Conservation (phyloP, 2,329 filamentous ascomycete genomes). For the Cercospora sojina region DNA sequence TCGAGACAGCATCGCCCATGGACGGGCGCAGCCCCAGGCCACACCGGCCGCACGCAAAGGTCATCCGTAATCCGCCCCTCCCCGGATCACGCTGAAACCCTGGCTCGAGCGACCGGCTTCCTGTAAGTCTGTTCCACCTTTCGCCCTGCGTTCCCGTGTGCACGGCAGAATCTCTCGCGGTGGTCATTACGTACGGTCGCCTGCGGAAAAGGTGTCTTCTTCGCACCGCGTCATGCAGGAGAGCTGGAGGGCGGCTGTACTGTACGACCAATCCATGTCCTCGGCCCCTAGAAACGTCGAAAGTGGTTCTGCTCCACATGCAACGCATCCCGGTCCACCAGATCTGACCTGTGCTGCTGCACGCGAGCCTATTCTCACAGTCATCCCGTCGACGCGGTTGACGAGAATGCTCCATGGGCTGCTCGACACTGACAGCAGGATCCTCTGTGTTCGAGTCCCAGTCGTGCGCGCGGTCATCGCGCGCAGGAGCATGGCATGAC, state of each 20-base stretch:
- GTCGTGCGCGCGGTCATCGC: background rate
- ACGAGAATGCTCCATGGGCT: background rate
- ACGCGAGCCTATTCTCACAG: background rate
- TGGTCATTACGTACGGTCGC: background rate
- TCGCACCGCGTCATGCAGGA: background rate
- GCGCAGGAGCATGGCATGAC: background rate
- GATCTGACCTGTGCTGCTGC: conserved; percentile 6
- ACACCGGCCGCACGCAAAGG: background rate
- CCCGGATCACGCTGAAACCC: background rate
- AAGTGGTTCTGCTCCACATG: conserved; percentile 1
- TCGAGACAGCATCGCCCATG: background rate
- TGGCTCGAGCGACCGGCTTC: background rate
- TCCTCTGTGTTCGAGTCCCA: background rate
- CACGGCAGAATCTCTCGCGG: background rate
- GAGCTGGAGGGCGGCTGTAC: background rate
- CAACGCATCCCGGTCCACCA: conserved; percentile 4
- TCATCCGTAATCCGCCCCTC: background rate
- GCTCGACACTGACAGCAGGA: background rate
- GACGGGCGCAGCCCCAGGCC: background rate
- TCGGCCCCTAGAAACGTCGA: background rate
- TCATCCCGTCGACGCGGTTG: background rate
- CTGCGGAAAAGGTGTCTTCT: background rate
- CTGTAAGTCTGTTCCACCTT: background rate
- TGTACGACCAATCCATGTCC: background rate
- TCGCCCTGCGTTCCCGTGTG: background rate